These are phyloP conservation scores for Tetrahymena borealis DNA, from an alignment of 73 alveolate genomes.

Conservation along the genomic window DNA sequence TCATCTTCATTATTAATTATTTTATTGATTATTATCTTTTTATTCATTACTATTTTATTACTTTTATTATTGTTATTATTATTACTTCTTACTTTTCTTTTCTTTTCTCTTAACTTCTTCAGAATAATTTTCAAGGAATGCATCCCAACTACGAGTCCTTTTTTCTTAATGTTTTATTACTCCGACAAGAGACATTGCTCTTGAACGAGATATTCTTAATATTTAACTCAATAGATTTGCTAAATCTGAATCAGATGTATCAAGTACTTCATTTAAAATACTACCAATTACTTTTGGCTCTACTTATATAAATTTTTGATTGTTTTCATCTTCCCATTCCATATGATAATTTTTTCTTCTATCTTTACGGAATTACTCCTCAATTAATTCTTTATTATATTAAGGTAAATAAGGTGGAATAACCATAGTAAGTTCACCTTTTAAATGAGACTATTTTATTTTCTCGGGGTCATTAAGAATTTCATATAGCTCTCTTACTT, in stretches of 20 bases:
- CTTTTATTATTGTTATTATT: neutral
- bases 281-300: neutral
- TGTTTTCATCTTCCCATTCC: neutral
- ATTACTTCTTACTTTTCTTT: neutral
- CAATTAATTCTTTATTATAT: slow-evolving; percentile 34
- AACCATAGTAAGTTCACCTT: slow-evolving; percentile 80
- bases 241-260: neutral
- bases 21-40: too few relatives aligned
- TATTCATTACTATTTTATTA: neutral
- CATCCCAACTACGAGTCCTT: neutral
- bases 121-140: neutral
- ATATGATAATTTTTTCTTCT: neutral
- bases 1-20: too few relatives aligned
- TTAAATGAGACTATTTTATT: slow-evolving; percentile 25
- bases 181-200: neutral
- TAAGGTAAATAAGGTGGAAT: slow-evolving; percentile 52
- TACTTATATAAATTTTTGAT: neutral
- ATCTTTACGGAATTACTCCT: neutral
- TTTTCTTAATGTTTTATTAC: neutral
- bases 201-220: neutral
- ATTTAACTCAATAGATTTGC: neutral
- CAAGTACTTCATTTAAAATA: neutral
- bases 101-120: neutral
- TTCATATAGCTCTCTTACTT: slow-evolving; percentile 32
- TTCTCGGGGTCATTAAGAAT: slow-evolving; percentile 13